These are phyloP conservation scores for Astrephomene gubernaculifera DNA, from an alignment of 139 green algal genomes.

Conservation along the genomic window DNA sequence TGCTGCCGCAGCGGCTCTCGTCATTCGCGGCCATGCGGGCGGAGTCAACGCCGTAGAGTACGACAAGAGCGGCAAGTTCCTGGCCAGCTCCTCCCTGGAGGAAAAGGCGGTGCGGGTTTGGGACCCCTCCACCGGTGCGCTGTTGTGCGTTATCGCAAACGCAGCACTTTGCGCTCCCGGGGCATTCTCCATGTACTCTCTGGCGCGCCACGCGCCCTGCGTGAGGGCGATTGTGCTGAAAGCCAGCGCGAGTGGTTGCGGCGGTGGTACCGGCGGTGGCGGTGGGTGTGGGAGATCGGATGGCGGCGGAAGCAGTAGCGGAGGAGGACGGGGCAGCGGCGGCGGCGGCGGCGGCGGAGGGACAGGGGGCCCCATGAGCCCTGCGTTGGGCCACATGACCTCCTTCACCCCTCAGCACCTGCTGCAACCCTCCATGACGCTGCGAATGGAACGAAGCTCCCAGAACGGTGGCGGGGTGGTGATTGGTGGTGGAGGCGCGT, in stretches of 20 bases:
- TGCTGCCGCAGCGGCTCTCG: constrained; percentile 14
- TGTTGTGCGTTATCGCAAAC: constrained; percentile 35
- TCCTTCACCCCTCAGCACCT: constrained; percentile 30
- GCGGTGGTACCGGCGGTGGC: neutral
- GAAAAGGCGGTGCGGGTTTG: constrained; percentile 38
- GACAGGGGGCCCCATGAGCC: neutral
- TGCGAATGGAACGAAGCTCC: constrained; percentile 32
- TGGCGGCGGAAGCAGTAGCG: too few relatives aligned
- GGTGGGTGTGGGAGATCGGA: too few relatives aligned
- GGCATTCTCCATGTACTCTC: constrained; percentile 35
- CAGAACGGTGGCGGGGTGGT: constrained; percentile 14
- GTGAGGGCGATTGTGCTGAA: constrained; percentile 28
- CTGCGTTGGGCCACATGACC: constrained; percentile 1
- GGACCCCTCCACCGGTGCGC: constrained; percentile 21
- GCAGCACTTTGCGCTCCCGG: constrained; percentile 25
- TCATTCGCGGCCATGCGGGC: constrained; percentile 19
- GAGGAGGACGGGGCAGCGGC: too few relatives aligned
- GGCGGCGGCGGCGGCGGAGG: neutral
- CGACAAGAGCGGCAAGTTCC: constrained; percentile 20
- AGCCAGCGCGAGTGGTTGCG: neutral
- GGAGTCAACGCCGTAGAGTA: neutral
- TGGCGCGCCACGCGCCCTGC: constrained; percentile 27
- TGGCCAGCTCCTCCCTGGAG: constrained; percentile 18
- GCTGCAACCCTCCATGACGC: constrained; percentile 43
- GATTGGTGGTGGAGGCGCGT: neutral